Conservation (phyloP, 2,329 filamentous ascomycete species). For the Aspergillus ochraceoroseus region DNA sequence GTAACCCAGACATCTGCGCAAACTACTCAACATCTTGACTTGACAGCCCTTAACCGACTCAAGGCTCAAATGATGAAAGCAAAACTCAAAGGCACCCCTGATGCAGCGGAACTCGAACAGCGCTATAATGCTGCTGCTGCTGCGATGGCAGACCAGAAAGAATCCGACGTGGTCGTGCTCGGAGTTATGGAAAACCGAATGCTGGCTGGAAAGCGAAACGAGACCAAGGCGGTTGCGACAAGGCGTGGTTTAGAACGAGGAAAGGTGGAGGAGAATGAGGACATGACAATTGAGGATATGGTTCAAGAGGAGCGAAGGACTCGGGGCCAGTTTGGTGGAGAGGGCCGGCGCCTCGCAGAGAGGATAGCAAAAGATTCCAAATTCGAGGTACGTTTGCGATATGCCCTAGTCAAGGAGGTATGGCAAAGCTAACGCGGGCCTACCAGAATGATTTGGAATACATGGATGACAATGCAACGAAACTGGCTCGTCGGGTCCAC, state of each 20-base stretch:
- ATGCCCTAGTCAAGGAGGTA: too few species aligned
- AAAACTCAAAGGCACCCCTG: slow-evolving; percentile 71
- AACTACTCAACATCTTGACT: slow-evolving; percentile 58
- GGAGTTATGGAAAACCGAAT: slow-evolving; percentile 85
- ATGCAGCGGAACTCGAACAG: slow-evolving; percentile 70
- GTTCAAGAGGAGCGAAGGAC: slow-evolving; percentile 88
- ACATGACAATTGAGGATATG: slow-evolving; percentile 97
- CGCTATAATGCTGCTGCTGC: slow-evolving; percentile 76
- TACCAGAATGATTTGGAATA: slow-evolving; percentile 78
- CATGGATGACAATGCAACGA: slow-evolving; percentile 91
- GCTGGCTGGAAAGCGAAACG: slow-evolving; percentile 67
- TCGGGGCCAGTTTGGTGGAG: slow-evolving; percentile 68
- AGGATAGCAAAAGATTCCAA: slow-evolving; percentile 89
- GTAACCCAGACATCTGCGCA: slow-evolving; percentile 50
- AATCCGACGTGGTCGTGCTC: slow-evolving; percentile 69
- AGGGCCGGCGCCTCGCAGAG: slow-evolving; percentile 78
- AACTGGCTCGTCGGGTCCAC: slow-evolving; percentile 79
- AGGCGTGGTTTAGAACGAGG: slow-evolving; percentile 81
- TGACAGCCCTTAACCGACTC: slow-evolving; percentile 78
- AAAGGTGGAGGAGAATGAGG: slow-evolving; percentile 80
- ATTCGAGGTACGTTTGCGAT: slow-evolving; percentile 58
- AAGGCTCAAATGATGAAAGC: slow-evolving; percentile 96
- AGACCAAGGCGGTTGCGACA: slow-evolving; percentile 72
- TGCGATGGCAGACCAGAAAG: slow-evolving; percentile 53
- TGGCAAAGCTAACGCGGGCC: slow-evolving; percentile 18